Conservation (phyloP, 2,329 filamentous ascomycete species). For the Aphanocladium album region DNA sequence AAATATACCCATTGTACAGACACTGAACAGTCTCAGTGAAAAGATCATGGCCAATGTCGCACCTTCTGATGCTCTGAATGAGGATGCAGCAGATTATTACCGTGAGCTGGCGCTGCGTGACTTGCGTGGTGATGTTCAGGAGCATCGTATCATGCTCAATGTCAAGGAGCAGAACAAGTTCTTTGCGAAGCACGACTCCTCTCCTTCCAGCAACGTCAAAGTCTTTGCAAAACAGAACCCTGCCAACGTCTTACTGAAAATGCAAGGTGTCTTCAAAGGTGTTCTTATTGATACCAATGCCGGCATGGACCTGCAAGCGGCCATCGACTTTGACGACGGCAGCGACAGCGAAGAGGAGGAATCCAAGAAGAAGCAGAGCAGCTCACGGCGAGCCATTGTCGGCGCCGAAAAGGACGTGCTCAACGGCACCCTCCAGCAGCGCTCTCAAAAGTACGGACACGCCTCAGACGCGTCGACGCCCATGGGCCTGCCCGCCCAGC, state of each 20-base stretch:
- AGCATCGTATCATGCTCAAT: slow-evolving; percentile 76
- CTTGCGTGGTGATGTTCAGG: slow-evolving; percentile 66
- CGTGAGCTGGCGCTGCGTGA: slow-evolving; percentile 74
- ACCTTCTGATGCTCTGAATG: slow-evolving; percentile 65
- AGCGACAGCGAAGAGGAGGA: slow-evolving; percentile 62
- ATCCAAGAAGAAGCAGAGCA: slow-evolving; percentile 52
- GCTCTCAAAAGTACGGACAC: slow-evolving; percentile 52
- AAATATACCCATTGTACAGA: slow-evolving; percentile 83
- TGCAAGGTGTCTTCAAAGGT: slow-evolving; percentile 57
- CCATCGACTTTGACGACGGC: slow-evolving; percentile 65
- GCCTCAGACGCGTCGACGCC: slow-evolving; percentile 42
- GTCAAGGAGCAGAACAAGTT: slow-evolving; percentile 84
- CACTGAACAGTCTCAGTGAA: slow-evolving; percentile 84
- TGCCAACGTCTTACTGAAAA: slow-evolving; percentile 56
- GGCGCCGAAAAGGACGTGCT: slow-evolving; percentile 63
- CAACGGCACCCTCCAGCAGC: slow-evolving; percentile 57
- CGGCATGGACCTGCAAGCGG: slow-evolving; percentile 56
- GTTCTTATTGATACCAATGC: slow-evolving; percentile 44
- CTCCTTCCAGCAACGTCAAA: slow-evolving; percentile 37
- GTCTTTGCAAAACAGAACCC: slow-evolving; percentile 67
- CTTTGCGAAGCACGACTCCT: slow-evolving; percentile 59
- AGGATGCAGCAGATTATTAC: slow-evolving; percentile 63
- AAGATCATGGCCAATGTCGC: slow-evolving; percentile 88
- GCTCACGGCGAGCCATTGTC: slow-evolving; percentile 62
- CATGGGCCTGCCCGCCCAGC: slow-evolving; percentile 50